These are phyloP conservation scores for Xylaria digitata DNA, from an alignment of 2,329 filamentous ascomycete species.

Conservation along the genomic window DNA sequence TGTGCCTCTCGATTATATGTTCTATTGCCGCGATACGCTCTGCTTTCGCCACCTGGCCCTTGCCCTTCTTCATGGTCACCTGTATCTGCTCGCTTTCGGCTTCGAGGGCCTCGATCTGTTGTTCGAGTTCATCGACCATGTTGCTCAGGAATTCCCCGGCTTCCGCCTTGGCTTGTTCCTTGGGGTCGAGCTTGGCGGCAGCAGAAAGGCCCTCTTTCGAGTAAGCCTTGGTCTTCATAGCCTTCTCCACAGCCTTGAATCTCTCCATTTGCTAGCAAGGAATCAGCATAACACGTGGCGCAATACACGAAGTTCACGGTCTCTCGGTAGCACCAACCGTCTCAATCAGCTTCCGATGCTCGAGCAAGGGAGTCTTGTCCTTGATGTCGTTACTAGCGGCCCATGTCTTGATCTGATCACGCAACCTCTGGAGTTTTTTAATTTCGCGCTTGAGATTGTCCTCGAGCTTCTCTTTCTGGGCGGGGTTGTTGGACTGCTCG, in stretches of 20 bases:
- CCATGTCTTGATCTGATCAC: conserved; percentile 99
- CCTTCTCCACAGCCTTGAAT: conserved; percentile 99
- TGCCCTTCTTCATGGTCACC: conserved; percentile 93
- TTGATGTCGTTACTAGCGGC: conserved; percentile 98
- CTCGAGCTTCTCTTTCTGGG: conserved; percentile 98
- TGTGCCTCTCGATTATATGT: conserved; percentile 86
- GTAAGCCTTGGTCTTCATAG: conserved; percentile 99
- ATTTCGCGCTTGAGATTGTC: conserved; percentile 99
- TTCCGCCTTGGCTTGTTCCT: conserved; percentile 93
- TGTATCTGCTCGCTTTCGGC: conserved; percentile 89
- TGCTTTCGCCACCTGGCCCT: conserved; percentile 83
- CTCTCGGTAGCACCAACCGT: conserved; percentile 71
- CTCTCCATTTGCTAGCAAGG: conserved; percentile 91
- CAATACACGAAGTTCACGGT: conserved; percentile 8
- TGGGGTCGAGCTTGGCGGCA: conserved; percentile 94
- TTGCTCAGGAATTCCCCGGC: conserved; percentile 84
- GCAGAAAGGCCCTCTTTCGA: conserved; percentile 97
- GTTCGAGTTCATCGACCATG: conserved; percentile 92
- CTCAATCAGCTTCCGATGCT: conserved; percentile 96
- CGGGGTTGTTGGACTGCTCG: conserved; percentile 87
- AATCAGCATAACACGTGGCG: conserved; percentile 37
- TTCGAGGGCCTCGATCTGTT: conserved; percentile 92
- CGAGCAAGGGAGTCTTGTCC: conserved; percentile 94
- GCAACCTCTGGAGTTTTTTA: conserved; percentile 97
- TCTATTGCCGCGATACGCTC: conserved; percentile 91